Base-by-base conservation (phyloP, 345 rosid genomes). In the Moricandia moricandioides region DNA sequence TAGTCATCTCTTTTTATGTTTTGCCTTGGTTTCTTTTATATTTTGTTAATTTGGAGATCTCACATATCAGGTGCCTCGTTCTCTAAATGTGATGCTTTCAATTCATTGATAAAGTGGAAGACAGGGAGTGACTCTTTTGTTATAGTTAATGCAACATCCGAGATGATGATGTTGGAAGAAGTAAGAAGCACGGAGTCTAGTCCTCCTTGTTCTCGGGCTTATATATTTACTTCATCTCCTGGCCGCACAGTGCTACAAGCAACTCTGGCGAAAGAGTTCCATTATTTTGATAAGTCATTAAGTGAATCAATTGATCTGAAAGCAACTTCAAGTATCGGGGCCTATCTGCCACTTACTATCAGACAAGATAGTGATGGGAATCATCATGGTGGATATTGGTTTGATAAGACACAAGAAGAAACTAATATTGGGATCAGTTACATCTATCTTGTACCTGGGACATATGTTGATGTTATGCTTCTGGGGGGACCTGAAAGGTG, bases 401-500 rank as follows among this genome's bases (percentile, higher is more conserved):
- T 80, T 24, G 86, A 88, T 84, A 74, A 82, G 58, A 77, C 72
- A 68, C 75, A 66, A 67, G 79, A 72, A 4, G 88, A 85, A 74
- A 78, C 83, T 78, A 78, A 64, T 82, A 64, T 63, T 72, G 84
- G 83, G 24, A 68, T 82, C 37, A 88, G 85, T 81, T 84, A 77
- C 78, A 64, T 93, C 73, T 82, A 83, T 83, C 98, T 93, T 85
- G 89, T 82, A 70, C 97, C 97, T 66, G 94, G 94, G 82, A 85
- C 98, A 47, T 84, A 86, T 69, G 67, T 91, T 62, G 94, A 91
- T 78, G 81, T 91, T 17, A 75, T 78, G 82, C 86, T 89, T 74
- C 70, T 79, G 65, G 98, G 97, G 80, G 98, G 98, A 76, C 98
- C 98, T 77, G 91, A 88, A 77, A 85, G 64, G 67, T 91, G 98